A percentile compares a stretch with the other conserved stretches of the same genome.
phyloP scores from a whole-genome alignment of 352 stramenopile species.

The Phytophthora brassicae region DNA sequence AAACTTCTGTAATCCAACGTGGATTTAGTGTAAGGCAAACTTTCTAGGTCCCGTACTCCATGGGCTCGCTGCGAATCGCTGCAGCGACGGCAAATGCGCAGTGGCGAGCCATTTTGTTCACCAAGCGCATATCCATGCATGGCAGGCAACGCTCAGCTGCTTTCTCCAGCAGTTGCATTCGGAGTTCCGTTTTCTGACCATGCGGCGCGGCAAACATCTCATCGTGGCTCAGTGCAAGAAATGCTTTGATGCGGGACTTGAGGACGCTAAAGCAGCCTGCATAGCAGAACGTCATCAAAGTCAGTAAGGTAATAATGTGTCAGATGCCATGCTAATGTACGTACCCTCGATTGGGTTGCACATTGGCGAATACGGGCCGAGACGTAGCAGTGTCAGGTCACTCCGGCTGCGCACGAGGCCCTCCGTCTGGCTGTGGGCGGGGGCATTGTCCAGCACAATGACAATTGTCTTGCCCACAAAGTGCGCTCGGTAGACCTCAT shows the following conservation, averaged over 20 bases:
- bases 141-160: not conserved
- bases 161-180: conserved; percentile 51
- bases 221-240: not conserved
- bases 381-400: not conserved
- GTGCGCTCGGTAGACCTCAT: not conserved
- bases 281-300: too few species aligned
- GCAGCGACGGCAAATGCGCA: not conserved
- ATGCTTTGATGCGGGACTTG: not conserved
- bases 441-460: not conserved
- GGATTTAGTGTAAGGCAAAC: too few species aligned
- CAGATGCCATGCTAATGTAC: too few species aligned
- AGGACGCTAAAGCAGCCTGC: too few species aligned
- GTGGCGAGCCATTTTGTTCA: not conserved
- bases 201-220: conserved; percentile 60
- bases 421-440: not conserved
- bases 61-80: not conserved
- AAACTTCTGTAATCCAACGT: too few species aligned
- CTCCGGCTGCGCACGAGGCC: not conserved
- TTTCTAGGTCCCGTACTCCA: not conserved
- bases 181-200: conserved; percentile 93
- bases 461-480: not conserved
- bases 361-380: too few species aligned
- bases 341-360: too few species aligned
- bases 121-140: not conserved
- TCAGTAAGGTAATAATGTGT: too few species aligned